Percentiles rank a stretch among this genome's conserved stretches.
These are phyloP conservation scores for Talaromyces thailandensis DNA, from an alignment of 495 filamentous ascomycete species.

Conservation along the genomic window DNA sequence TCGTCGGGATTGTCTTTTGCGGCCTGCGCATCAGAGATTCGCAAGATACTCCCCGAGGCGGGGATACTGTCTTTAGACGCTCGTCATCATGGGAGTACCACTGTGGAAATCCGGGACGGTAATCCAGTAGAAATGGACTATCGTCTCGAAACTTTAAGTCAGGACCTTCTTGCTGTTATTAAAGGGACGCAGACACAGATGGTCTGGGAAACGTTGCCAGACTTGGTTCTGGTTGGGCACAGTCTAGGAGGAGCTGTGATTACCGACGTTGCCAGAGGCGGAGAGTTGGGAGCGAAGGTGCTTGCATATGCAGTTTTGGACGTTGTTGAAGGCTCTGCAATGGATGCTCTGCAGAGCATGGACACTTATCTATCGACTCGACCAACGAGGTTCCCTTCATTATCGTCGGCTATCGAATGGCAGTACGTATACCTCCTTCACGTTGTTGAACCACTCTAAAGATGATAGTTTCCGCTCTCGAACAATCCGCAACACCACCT, in stretches of 20 bases:
- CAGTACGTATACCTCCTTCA: constrained; percentile 45
- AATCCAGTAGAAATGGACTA: constrained; percentile 43
- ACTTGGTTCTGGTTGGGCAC: constrained; percentile 82
- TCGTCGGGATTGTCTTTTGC: constrained; percentile 86
- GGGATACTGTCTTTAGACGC: constrained; percentile 81
- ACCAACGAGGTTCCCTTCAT: constrained; percentile 65
- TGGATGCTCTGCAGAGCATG: constrained; percentile 96
- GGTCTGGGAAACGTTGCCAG: constrained; percentile 64
- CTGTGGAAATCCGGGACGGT: constrained; percentile 19
- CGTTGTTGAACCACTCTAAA: not conserved
- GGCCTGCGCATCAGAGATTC: constrained; percentile 65
- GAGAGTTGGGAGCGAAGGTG: constrained; percentile 54
- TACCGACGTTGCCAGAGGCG: constrained; percentile 65
- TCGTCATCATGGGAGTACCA: constrained; percentile 75
- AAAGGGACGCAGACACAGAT: constrained; percentile 51
- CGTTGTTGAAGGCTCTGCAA: constrained; percentile 82
- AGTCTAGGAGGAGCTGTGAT: constrained; percentile 93
- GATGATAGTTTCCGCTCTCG: constrained; percentile 59
- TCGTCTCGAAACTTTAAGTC: constrained; percentile 56
- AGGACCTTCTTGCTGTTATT: constrained; percentile 65
- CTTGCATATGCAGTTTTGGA: constrained; percentile 89
- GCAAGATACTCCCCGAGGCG: constrained; percentile 66
- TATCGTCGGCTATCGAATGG: constrained; percentile 84
- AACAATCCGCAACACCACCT: constrained; percentile 73
- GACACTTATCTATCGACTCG: constrained; percentile 78